phyloP scores from a whole-genome alignment of 768 basidiomycete genomes.

The Cytidiella melzeri region DNA sequence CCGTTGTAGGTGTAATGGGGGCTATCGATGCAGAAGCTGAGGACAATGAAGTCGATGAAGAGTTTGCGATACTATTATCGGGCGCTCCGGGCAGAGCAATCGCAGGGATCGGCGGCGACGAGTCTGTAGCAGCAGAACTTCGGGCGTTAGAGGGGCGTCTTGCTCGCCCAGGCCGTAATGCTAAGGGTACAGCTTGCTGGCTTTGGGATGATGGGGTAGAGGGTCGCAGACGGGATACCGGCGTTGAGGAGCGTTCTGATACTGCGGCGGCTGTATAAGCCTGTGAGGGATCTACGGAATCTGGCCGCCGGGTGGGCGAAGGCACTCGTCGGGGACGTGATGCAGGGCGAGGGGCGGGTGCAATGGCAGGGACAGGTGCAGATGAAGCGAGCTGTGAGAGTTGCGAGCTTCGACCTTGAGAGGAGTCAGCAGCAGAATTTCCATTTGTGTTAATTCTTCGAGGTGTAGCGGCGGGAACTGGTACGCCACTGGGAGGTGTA shows the following conservation, averaged over 20 bases:
- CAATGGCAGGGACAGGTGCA: constrained; percentile 1
- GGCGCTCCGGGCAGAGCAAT: constrained; percentile 7
- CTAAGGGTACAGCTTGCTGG: constrained; percentile 21
- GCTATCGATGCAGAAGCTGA: neutral
- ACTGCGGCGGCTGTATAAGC: constrained; percentile 7
- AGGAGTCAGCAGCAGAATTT: constrained; percentile 5
- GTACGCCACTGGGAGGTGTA: constrained; percentile 20
- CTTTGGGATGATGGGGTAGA: constrained; percentile 20
- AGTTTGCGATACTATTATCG: neutral
- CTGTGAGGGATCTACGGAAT: constrained; percentile 4
- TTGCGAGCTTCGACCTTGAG: neutral
- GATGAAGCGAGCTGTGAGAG: neutral
- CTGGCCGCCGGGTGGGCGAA: constrained; percentile 4
- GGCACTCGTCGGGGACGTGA: constrained; percentile 7
- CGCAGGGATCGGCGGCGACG: constrained; percentile 14
- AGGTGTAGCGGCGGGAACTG: constrained; percentile 18
- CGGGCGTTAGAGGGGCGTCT: constrained; percentile 34
- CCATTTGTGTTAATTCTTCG: constrained; percentile 17
- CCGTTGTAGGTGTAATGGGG: neutral
- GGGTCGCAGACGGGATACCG: constrained; percentile 17
- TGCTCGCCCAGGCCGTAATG: constrained; percentile 29
- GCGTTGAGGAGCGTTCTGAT: constrained; percentile 6
- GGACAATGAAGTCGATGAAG: constrained; percentile 2
- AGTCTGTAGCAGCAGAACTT: constrained; percentile 17
- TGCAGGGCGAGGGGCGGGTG: neutral